Evolutionary conservation across 441 rosid genomes (phyloP).

Genomic region (Erodium moschatum): DNA sequence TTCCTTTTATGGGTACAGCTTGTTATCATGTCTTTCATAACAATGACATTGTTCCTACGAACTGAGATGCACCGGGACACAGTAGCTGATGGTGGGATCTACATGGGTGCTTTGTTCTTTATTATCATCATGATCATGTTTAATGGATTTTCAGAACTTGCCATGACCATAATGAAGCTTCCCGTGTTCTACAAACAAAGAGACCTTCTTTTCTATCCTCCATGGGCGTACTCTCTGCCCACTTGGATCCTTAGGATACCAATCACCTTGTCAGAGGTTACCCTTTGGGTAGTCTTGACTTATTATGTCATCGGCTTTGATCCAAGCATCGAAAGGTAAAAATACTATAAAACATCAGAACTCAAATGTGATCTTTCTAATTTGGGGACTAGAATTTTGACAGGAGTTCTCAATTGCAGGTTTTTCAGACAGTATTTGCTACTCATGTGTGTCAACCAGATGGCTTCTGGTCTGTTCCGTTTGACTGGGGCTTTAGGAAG

Average conservation of each 20-base stretch:
- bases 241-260: slow-evolving; percentile 75
- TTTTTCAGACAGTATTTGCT: slow-evolving; percentile 53
- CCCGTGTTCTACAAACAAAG: slow-evolving; percentile 88
- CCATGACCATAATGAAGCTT: slow-evolving; percentile 66
- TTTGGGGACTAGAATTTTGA: background rate
- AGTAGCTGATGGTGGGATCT: slow-evolving; percentile 43
- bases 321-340: slow-evolving; percentile 52
- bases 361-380: background rate
- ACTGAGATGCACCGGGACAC: slow-evolving; percentile 47
- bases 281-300: slow-evolving; percentile 52
- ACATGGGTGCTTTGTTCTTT: slow-evolving; percentile 57
- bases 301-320: slow-evolving; percentile 73
- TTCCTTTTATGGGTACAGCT: slow-evolving; percentile 21
- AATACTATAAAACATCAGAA: background rate
- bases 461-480: slow-evolving; percentile 65
- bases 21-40: slow-evolving; percentile 30
- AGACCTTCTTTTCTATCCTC: slow-evolving; percentile 55
- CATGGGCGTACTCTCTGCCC: slow-evolving; percentile 68
- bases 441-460: slow-evolving; percentile 47
- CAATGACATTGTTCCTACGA: slow-evolving; percentile 56
- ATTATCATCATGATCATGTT: slow-evolving; percentile 44
- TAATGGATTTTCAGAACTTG: slow-evolving; percentile 60
- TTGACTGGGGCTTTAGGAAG: slow-evolving; percentile 51
- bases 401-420: slow-evolving; percentile 32
- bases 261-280: slow-evolving; percentile 46